These are phyloP conservation scores for Trametes maxima DNA, from an alignment of 768 basidiomycete genomes.

Conservation along the genomic window DNA sequence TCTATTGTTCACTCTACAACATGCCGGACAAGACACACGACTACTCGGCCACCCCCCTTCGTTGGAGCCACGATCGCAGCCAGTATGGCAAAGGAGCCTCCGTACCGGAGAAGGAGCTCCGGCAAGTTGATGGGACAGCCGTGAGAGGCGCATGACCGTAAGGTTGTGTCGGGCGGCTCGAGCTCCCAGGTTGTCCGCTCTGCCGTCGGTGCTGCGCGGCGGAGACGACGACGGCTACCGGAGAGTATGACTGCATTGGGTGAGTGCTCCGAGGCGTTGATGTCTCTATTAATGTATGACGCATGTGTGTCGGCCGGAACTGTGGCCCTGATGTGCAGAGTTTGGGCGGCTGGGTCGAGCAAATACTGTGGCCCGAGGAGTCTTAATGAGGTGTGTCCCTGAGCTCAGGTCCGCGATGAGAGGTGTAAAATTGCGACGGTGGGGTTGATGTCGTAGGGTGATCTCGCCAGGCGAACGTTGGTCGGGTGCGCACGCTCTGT, in stretches of 20 bases:
- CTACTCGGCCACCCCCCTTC: no score
- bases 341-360: background rate
- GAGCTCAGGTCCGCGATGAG: background rate
- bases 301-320: conserved; percentile 9
- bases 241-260: background rate
- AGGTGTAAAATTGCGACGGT: background rate
- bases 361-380: background rate
- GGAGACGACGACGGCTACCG: background rate
- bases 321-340: background rate
- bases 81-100: no score
- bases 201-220: background rate
- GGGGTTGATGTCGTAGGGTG: background rate
- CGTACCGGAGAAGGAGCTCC: background rate
- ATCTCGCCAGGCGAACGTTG: conserved; percentile 11
- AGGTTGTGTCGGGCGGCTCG: background rate
- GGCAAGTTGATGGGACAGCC: background rate
- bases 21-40: no score
- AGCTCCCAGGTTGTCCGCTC: background rate
- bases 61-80: no score
- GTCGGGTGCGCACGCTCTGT: conserved; percentile 5
- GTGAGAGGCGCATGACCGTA: background rate
- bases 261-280: background rate
- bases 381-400: conserved; percentile 9
- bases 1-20: no score
- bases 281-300: background rate